Evolutionary conservation across 176 grass and related monocot genomes (phyloP), one percentile per base, ranked within the genome.

Genomic region (Aegilops umbellulata): DNA sequence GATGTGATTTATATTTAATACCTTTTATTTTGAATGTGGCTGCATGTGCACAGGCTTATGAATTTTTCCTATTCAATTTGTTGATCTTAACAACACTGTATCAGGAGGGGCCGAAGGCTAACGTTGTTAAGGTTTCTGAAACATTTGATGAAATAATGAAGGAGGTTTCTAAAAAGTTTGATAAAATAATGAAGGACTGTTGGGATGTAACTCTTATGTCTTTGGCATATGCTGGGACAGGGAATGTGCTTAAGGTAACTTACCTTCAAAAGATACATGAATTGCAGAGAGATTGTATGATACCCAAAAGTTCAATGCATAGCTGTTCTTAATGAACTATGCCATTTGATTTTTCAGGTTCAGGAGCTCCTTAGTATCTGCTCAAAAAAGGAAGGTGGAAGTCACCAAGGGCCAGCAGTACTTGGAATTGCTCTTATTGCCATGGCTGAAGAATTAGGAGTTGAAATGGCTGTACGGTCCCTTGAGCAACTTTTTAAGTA

Each of bases 341-440:
- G 10, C 55, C 55, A 8, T 58, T 57, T 58, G 55, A 22, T 22
- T 58, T 58, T 58, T 22, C 90, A 99, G 97, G 88, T 96, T 58
- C 97, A 99, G 61, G 92, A 94, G 27, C 90, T 99, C 77, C 86
- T 99, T 58, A 85, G 88, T 41, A 91, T 91, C 61, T 99, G 97
- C 71, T 90, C 97, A 49, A 92, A 51, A 51, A 19, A 96, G 4
- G 94, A 99, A 83, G 92, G 94, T 1, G 97, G 95, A 83, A 96
- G 85, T 25, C 92, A 99, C 78, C 97, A 96, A 86, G 94, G 97
- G 55, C 92, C 97, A 82, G 97, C 97, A 96, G 97, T 99, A 14
- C 90, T 99, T 78, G 97, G 97, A 91, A 96, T 99, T 86, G 97
- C 94, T 79, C 90, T 99, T 60, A 96, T 96, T 87, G 78, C 94